Conservation (phyloP, 176 grass and related monocot genomes). For the Zizania latifolia region DNA sequence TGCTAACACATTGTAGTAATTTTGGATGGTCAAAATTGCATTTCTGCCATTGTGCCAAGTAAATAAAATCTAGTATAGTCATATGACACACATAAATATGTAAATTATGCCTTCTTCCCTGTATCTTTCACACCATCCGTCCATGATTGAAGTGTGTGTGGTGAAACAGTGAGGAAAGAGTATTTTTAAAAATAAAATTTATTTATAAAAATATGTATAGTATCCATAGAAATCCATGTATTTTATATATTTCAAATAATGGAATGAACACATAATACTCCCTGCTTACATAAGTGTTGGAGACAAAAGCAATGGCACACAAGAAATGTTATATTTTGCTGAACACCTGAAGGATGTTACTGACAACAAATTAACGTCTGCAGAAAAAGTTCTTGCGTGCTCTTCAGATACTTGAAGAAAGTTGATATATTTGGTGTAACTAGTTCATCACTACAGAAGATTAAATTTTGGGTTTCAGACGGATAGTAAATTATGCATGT, state of each 20-base stretch:
- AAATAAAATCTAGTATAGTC: background rate
- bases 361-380: background rate
- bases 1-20: background rate
- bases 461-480: background rate
- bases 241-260: background rate
- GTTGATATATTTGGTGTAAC: background rate
- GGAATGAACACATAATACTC: background rate
- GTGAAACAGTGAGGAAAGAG: background rate
- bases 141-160: too few relatives aligned
- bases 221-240: background rate
- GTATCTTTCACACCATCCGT: too few relatives aligned
- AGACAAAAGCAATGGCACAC: background rate
- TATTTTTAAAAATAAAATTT: background rate
- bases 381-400: conserved; percentile 27
- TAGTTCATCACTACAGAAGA: background rate
- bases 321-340: background rate
- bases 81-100: background rate
- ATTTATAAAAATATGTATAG: background rate
- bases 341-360: background rate
- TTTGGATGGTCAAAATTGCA: background rate
- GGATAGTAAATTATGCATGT: background rate
- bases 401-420: conserved; percentile 25
- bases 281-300: background rate
- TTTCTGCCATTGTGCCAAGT: background rate
- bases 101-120: too few relatives aligned